Evolutionary conservation across 2,329 filamentous ascomycete genomes (phyloP), one percentile per base, ranked within the genome.

Genomic region (Trichoderma guizhouense): DNA sequence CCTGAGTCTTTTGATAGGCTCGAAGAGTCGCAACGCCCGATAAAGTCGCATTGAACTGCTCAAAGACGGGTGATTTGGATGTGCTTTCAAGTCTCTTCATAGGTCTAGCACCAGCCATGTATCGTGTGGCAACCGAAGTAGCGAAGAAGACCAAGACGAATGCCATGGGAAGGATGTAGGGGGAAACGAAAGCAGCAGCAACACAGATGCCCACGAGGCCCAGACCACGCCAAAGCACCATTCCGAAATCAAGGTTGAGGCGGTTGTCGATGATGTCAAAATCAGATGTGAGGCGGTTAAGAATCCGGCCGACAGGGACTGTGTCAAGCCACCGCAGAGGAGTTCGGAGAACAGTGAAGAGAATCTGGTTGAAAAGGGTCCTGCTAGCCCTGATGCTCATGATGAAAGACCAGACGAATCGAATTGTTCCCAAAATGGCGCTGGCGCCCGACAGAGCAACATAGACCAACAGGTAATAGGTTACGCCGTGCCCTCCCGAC

Each of bases 321-420:
- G 92, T 95, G 77, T 95, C 93, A 47, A 95, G 85, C 91, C 92
- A 94, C 73, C 92, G 85, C n/a, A 95, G 84, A 1, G 92, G 92
- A 7, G 92, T 90, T 21, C 91, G 88, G 4, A 95, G 84, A 12
- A 95, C 86, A 0, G 88, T 85, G 74, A 88, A 89, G 57, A 91
- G 88, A 74, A 94, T 86, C 66, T 86, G 86, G 26, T 89, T 85
- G 74, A 94, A 95, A 4, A 95, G 84, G 58, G 82, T 82, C 51
- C 89, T 85, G n/a, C 92, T 94, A 3, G 92, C 92, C 72, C 85
- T 86, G 75, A 94, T 85, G 14, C 91, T 91, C 62, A 91, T 90
- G 8, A 83, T 75, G 76, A 90, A 92, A 6, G 92, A 83, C 78
- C 88, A 89, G 72, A 86, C 87, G 79, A 89, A 94, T 72, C 89